Evolutionary conservation across 2,329 filamentous ascomycete genomes (phyloP), one percentile per base, ranked within the genome.

Genomic region (Exophiala oligosperma): DNA sequence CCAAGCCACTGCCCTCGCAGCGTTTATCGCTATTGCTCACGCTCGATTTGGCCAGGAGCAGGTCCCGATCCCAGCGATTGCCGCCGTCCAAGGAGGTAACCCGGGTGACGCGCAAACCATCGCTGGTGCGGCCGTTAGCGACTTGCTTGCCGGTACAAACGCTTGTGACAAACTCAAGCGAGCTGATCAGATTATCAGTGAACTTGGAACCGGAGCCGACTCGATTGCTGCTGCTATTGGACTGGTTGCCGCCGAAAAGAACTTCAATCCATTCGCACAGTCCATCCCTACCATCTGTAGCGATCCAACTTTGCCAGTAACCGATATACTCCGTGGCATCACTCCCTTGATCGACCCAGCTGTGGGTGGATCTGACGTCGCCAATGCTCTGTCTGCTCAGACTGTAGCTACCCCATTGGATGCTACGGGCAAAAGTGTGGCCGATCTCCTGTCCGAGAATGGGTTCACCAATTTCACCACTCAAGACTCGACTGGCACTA

Each of bases 231-330:
- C 84, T 21, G 87, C 87, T 17, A 80, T 80, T 57, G 81, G 80
- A 14, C 79, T 89, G 38, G 86, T 89, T 12, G 81, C 82, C 26
- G 86, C 86, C 3, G 86, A 89, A 77, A 85, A 88, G 73, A 89
- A 90, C 80, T 88, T 88, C 77, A 89, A 89, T 76, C 85, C 84
- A 52, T 88, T 85, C 64, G 81, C 73, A 56, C 80, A 82, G 61
- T 76, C 75, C 67, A 78, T 84, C 35, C 85, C 84, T 17, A 83
- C 79, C 61, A 81, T 90, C 69, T 90, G 87, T 73, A 80, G 77
- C 38, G 84, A 90, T 63, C 74, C 85, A 1, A 75, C 78, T 26
- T 81, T 90, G 1, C 87, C 87, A 9, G 81, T 77, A 32, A 88
- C 83, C 6, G 72, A 73, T 24, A 79, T 78, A 55, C 82, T 90